Conservation (phyloP, 805 yeast species). For the Suhomyces tanzawaensis region DNA sequence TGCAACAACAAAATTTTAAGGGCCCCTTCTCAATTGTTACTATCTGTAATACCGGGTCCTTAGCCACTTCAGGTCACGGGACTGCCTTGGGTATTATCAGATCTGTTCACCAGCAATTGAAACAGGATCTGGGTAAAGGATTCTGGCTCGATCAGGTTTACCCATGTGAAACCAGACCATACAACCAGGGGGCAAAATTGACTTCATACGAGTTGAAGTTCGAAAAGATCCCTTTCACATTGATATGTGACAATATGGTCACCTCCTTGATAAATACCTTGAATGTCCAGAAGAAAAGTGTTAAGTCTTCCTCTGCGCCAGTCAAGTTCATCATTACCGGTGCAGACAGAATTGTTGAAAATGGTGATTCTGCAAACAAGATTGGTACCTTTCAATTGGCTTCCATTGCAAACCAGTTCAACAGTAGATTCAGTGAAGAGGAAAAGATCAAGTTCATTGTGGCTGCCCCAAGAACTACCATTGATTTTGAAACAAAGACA, state of each 20-base stretch:
- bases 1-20: constrained; percentile 46
- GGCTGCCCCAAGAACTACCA: constrained; percentile 93
- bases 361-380: constrained; percentile 96
- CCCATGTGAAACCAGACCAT: constrained; percentile 93
- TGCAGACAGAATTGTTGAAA: constrained; percentile 88
- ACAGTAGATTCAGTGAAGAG: constrained; percentile 13
- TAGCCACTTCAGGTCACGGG: constrained; percentile 97
- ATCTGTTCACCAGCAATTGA: constrained; percentile 52
- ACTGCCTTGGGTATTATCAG: constrained; percentile 93
- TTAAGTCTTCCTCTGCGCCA: constrained; percentile 48
- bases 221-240: constrained; percentile 83
- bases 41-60: constrained; percentile 93
- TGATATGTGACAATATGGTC: constrained; percentile 90
- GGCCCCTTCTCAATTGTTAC: constrained; percentile 83
- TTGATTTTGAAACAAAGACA: constrained; percentile 61
- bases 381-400: constrained; percentile 94
- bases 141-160: constrained; percentile 68
- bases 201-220: constrained; percentile 88
- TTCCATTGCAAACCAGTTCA: constrained; percentile 57
- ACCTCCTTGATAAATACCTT: constrained; percentile 62
- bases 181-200: constrained; percentile 91
- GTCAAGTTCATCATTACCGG: constrained; percentile 88
- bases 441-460: constrained; percentile 74
- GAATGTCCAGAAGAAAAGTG: constrained; percentile 26
- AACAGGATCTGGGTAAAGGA: constrained; percentile 24